Conservation (phyloP, 805 yeast species). For the Candida morakotiae region DNA sequence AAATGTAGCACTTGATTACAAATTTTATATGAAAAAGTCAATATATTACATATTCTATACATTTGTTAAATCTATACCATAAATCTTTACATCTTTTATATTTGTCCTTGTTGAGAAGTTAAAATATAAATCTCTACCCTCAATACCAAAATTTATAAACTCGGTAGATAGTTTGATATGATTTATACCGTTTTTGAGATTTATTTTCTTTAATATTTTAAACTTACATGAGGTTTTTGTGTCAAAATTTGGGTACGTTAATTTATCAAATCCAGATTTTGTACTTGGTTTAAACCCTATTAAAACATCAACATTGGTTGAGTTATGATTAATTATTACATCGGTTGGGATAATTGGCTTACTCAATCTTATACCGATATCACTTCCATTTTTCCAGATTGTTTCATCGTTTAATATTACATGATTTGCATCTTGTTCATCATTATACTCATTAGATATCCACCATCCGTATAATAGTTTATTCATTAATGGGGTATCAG, state of each 20-base stretch:
- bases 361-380: conserved; percentile 31
- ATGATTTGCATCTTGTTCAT: conserved; percentile 33
- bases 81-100: not conserved
- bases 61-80: not conserved
- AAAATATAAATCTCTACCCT: conserved; percentile 28
- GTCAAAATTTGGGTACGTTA: conserved; percentile 8
- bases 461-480: conserved; percentile 38
- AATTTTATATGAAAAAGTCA: not conserved
- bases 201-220: conserved; percentile 2
- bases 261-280: conserved; percentile 2
- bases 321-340: conserved; percentile 16
- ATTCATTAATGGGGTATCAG: conserved; percentile 17
- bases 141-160: conserved; percentile 28
- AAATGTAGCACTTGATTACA: not conserved
- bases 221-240: conserved; percentile 5
- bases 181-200: conserved; percentile 8
- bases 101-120: not conserved
- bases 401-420: conserved; percentile 28
- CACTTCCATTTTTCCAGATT: conserved; percentile 27
- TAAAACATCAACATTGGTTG: not conserved
- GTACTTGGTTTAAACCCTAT: conserved; percentile 9
- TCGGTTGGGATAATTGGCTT: conserved; percentile 33
- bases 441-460: conserved; percentile 30
- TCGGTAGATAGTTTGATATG: conserved; percentile 32
- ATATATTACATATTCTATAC: not conserved